phyloP scores from a whole-genome alignment of 2,329 filamentous ascomycete genomes.

The Pyricularia pennisetigena region DNA sequence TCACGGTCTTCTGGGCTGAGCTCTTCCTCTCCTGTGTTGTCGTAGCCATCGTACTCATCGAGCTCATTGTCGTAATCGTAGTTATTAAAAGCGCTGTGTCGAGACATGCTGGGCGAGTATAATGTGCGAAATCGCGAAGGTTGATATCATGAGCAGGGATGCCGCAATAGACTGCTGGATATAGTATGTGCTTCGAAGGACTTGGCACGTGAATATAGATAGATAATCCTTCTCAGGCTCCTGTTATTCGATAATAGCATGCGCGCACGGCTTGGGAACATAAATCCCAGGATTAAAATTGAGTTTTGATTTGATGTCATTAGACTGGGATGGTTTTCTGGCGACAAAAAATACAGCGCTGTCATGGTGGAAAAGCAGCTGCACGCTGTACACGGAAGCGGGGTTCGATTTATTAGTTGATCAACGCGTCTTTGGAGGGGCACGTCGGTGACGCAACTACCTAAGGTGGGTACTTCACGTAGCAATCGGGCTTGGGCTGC shows the following conservation, averaged over 20 bases:
- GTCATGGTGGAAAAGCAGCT: neutral
- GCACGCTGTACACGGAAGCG: neutral
- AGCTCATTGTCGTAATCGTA: slow-evolving; percentile 41
- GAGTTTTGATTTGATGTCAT: neutral
- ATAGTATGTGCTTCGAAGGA: neutral
- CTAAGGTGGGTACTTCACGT: neutral
- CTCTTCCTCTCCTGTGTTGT: slow-evolving; percentile 33
- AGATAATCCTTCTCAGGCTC: neutral
- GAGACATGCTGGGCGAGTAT: slow-evolving; percentile 27
- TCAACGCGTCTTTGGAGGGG: neutral
- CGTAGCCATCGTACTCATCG: slow-evolving; percentile 37
- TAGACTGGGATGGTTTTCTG: neutral
- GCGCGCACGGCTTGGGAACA: neutral
- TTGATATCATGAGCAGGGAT: neutral
- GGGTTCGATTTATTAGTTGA: neutral
- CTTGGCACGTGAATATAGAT: neutral
- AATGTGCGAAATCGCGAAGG: neutral
- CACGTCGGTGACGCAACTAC: neutral
- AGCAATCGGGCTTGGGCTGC: neutral
- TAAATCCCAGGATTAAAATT: neutral
- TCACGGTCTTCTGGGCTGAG: slow-evolving; percentile 36
- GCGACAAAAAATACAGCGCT: neutral
- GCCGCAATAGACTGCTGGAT: neutral
- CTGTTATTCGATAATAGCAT: neutral
- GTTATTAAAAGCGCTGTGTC: slow-evolving; percentile 35